Evolutionary conservation across 306 rosid genomes (phyloP).

Genomic region (Trifolium fragiferum): DNA sequence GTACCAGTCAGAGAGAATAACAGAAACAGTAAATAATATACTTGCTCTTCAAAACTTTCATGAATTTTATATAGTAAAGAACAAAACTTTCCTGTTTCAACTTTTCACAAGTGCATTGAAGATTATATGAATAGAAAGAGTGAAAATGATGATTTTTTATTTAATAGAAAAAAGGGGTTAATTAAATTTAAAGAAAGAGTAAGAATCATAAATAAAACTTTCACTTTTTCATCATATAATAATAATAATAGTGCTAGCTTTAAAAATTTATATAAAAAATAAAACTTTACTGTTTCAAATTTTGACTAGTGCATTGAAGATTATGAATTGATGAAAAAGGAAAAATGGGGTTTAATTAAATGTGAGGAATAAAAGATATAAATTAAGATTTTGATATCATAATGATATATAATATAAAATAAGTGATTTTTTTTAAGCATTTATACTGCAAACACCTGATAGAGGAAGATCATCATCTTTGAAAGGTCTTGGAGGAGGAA

Average conservation of each 20-base stretch:
- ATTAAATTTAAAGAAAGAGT: background rate
- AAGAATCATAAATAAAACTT: background rate
- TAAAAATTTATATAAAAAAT: background rate
- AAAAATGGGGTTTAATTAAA: background rate
- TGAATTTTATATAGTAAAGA: background rate
- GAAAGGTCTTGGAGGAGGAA: conserved; percentile 64
- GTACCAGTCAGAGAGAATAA: conserved; percentile 42
- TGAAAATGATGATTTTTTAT: background rate
- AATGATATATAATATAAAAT: background rate
- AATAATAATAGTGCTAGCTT: no score
- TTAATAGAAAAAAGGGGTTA: background rate
- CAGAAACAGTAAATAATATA: conserved; percentile 36
- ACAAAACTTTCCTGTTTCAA: conserved; percentile 19
- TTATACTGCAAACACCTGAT: conserved; percentile 52
- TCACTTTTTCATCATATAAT: no score
- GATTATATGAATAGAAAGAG: background rate
- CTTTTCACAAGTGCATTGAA: conserved; percentile 27
- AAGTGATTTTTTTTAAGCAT: background rate
- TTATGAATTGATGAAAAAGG: background rate
- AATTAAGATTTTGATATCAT: background rate
- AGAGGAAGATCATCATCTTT: conserved; percentile 66
- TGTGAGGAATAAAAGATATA: background rate
- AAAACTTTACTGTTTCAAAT: background rate
- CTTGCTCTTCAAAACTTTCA: conserved; percentile 27
- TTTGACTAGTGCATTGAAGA: background rate